A percentile compares a stretch with the other conserved stretches of the same genome.
These are phyloP conservation scores for Pythium biforme DNA, from an alignment of 352 stramenopile species.

Conservation along the genomic window DNA sequence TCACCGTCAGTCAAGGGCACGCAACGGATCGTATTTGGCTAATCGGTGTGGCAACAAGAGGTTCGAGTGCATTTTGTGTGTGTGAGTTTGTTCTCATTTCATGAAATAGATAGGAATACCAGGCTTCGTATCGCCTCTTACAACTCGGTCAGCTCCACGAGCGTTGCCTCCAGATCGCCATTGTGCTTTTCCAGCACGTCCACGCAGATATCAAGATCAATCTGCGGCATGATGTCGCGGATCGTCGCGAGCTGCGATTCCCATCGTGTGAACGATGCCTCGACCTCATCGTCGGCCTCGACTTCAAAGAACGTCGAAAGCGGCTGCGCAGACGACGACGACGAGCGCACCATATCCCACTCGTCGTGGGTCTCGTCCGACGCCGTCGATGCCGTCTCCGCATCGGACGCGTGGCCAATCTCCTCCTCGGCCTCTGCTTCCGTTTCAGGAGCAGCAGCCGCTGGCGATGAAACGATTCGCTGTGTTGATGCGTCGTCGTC, in stretches of 20 bases:
- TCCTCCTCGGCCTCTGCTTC: constrained; percentile 17
- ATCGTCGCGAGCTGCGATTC: constrained; percentile 42
- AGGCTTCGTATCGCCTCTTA: constrained; percentile 24
- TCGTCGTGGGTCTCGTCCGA: constrained; percentile 50
- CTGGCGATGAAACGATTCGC: background rate
- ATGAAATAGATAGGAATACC: constrained; percentile 10
- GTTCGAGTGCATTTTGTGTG: background rate
- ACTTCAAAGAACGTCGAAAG: constrained; percentile 25
- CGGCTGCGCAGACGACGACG: background rate
- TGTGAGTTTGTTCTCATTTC: constrained; percentile 11
- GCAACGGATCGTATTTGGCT: constrained; percentile 17
- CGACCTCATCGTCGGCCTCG: constrained; percentile 33
- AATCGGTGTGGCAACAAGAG: background rate
- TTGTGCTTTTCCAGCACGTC: constrained; percentile 54
- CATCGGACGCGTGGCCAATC: constrained; percentile 46
- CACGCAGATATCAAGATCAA: constrained; percentile 43
- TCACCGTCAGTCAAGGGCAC: constrained; percentile 14
- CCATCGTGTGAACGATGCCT: constrained; percentile 33
- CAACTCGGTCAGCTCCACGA: constrained; percentile 62
- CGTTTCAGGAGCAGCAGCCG: background rate
- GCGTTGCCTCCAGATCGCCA: constrained; percentile 51
- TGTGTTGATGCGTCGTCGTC: background rate
- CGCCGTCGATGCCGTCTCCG: constrained; percentile 47
- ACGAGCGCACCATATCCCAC: constrained; percentile 44
- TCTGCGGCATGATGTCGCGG: constrained; percentile 50